Percentiles rank a stretch among this genome's conserved stretches.
These are phyloP conservation scores for Stagonosporopsis chrysanthemi DNA, from an alignment of 2,329 filamentous ascomycete genomes.

Conservation along the genomic window DNA sequence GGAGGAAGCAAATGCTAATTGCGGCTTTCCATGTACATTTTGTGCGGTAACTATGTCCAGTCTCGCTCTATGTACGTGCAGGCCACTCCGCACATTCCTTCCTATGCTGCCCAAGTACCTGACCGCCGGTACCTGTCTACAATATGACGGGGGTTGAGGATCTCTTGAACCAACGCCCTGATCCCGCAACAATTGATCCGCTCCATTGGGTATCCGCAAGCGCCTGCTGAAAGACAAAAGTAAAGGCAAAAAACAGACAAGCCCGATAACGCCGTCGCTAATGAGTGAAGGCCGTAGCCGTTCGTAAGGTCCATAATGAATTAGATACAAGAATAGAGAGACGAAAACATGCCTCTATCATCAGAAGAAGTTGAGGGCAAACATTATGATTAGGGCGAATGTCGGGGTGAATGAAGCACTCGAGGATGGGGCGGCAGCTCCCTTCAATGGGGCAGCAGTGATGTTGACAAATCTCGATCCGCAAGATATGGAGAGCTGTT, in stretches of 20 bases:
- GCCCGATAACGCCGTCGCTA: constrained; percentile 47
- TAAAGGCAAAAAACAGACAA: constrained; percentile 26
- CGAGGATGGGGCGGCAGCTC: constrained; percentile 33
- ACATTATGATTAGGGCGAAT: constrained; percentile 45
- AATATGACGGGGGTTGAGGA: not conserved
- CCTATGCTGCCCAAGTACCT: constrained; percentile 2
- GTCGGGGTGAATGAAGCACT: constrained; percentile 37
- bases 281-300: constrained; percentile 37
- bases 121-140: constrained; percentile 4
- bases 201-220: constrained; percentile 31
- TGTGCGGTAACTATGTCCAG: not conserved
- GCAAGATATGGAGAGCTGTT: constrained; percentile 72
- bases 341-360: constrained; percentile 25
- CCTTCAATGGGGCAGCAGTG: constrained; percentile 54
- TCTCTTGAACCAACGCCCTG: constrained; percentile 18
- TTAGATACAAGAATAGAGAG: constrained; percentile 31
- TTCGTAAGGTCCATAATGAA: constrained; percentile 27
- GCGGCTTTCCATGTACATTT: not conserved
- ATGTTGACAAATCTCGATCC: constrained; percentile 63
- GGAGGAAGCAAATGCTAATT: not conserved
- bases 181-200: constrained; percentile 10
- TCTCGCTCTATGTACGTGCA: not conserved
- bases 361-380: constrained; percentile 44
- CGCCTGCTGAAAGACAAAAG: constrained; percentile 9
- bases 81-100: not conserved